Base-by-base conservation (phyloP, 805 yeast genomes). In the Zygotorulaspora sp. region DNA sequence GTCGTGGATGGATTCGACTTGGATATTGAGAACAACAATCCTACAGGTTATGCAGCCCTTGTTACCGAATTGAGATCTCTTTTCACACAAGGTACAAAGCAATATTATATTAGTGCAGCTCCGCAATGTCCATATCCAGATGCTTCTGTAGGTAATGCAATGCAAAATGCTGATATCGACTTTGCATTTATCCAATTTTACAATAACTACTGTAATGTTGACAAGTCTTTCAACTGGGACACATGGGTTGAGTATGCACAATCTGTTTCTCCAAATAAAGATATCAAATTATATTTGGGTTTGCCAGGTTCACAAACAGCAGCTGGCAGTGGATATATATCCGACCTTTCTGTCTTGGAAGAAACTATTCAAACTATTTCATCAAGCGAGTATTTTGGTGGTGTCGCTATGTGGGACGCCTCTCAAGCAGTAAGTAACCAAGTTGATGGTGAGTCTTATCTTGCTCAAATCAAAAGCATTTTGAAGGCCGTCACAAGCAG, bases 121-220 rank as follows among this genome's bases (percentile, higher is more conserved):
- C 96, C 96, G 14, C 96, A 87, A 66, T 89, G 96, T 67, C 81
- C 78, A 17, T 83, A 79, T 59, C 95, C 96, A 13, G 96, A 88
- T 65, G 80, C 75, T 32, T 72, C 62, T 32, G 67, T 80, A 22
- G 83, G 83, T 61, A 71, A 75, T 40, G 70, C 75, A 37, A 63
- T 83, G 49, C 70, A 70, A 21, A 67, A 68, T 25, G 78, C 85
- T 8, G 68, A 75, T 25, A 68, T 88, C 48, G 96, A 88, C 63
- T 86, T 78, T 60, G 83, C 86, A 4, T 86, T 84, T 57, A 72
- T 89, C 48, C 96, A 87, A 66, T 88, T 88, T 66, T 88, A 87
- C 72, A 88, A 88, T 74, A 88, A 88, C 65, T 71, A 80, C 56
- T 84, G 95, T 62, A 63, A 73, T 32, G 67, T 79, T 39, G 70